Percentiles rank a stretch among this genome's conserved stretches.
phyloP scores from a whole-genome alignment of 768 basidiomycete species.

The Auricularia heimuer region DNA sequence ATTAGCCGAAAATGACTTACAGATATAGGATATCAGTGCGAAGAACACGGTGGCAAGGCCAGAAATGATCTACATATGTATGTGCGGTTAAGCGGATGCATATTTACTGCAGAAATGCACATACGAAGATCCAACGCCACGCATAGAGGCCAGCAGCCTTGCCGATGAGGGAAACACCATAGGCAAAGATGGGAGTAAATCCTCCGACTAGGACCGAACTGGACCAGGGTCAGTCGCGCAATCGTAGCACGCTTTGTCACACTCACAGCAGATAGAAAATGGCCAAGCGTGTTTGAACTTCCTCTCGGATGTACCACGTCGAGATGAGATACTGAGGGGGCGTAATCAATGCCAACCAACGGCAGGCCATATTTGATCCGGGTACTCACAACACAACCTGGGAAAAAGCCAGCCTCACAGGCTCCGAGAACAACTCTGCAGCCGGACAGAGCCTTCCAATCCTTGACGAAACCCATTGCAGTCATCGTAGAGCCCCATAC shows the following conservation, averaged over 20 bases:
- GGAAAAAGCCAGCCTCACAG: constrained; percentile 19
- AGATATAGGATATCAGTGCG: constrained; percentile 9
- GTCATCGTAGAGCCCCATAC: constrained; percentile 20
- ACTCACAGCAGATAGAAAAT: constrained; percentile 20
- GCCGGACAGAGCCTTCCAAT: constrained; percentile 19
- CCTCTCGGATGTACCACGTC: constrained; percentile 20
- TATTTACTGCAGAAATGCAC: no score
- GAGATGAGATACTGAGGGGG: constrained; percentile 9
- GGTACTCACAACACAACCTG: constrained; percentile 8
- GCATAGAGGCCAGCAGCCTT: constrained; percentile 12
- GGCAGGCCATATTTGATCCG: no score
- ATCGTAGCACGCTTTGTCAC: not conserved
- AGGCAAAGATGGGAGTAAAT: constrained; percentile 11
- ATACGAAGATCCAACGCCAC: constrained; percentile 21
- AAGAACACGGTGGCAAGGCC: constrained; percentile 13
- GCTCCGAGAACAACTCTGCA: constrained; percentile 19
- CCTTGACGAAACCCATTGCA: constrained; percentile 20
- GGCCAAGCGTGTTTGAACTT: constrained; percentile 8
- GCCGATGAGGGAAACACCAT: constrained; percentile 8
- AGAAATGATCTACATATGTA: constrained; percentile 7
- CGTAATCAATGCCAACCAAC: no score
- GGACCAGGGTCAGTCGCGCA: not conserved
- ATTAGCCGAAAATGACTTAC: not conserved
- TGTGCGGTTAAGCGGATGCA: no score
- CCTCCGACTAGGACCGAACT: not conserved